These are phyloP conservation scores for Globisporangium polare DNA, from an alignment of 352 stramenopile species.

Conservation along the genomic window DNA sequence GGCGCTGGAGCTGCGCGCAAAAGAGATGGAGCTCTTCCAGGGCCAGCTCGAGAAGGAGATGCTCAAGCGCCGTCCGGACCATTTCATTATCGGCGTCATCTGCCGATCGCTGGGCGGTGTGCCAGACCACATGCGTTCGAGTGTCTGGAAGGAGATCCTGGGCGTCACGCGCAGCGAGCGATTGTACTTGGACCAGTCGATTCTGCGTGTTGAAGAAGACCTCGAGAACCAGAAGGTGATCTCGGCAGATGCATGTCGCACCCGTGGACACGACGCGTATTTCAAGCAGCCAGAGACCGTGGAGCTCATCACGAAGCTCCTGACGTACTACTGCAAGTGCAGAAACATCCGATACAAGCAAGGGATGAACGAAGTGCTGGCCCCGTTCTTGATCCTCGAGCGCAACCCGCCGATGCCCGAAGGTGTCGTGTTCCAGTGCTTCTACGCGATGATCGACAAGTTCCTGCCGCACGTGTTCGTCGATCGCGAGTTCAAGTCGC, in stretches of 20 bases:
- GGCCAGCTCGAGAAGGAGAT: conserved; percentile 64
- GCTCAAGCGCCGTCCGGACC: conserved; percentile 59
- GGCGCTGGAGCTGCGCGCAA: conserved; percentile 3
- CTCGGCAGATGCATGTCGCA: conserved; percentile 80
- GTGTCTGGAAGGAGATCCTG: conserved; percentile 79
- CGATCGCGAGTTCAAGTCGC: conserved; percentile 87
- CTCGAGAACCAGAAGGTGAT: conserved; percentile 91
- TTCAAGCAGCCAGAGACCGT: conserved; percentile 77
- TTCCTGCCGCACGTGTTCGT: conserved; percentile 88
- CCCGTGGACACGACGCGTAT: conserved; percentile 68
- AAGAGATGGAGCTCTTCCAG: conserved; percentile 16
- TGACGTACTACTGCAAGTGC: conserved; percentile 93
- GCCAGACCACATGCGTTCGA: conserved; percentile 40
- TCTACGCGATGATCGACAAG: conserved; percentile 86
- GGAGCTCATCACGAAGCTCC: conserved; percentile 72
- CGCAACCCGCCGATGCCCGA: conserved; percentile 42
- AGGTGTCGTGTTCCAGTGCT: conserved; percentile 79
- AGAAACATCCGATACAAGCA: conserved; percentile 91
- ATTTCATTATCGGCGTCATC: conserved; percentile 66
- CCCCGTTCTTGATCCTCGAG: conserved; percentile 85
- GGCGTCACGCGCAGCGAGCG: conserved; percentile 63
- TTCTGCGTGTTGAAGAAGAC: conserved; percentile 74
- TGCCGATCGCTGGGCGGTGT: conserved; percentile 71
- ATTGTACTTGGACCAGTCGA: conserved; percentile 63
- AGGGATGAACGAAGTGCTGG: conserved; percentile 93